Base-by-base conservation (phyloP, 1,284 basidiomycete species). In the Amylostereum chailletii region DNA sequence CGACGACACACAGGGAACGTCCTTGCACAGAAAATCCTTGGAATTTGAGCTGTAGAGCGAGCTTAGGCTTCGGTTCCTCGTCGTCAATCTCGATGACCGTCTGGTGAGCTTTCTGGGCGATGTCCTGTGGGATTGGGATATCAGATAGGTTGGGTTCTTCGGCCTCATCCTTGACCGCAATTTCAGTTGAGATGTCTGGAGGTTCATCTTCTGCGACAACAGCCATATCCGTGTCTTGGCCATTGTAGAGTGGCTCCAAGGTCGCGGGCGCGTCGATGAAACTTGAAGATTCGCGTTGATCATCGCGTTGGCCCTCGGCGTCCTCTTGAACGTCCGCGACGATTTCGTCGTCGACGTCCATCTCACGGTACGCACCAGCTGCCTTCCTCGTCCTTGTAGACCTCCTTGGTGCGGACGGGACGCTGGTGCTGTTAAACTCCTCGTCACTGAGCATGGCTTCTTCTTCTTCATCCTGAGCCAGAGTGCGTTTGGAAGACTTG, bases 1-100 rank as follows among this genome's bases (percentile, higher is more conserved):
- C 79, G 30, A 90, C 81, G 30, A 90, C 74, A 58, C 84, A 89
- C 27, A 90, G 71, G 61, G 83, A 88, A 46, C 77, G 76, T 0
- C 79, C 81, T 50, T 75, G 75, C 49, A 87, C 80, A 47, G 65
- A 71, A 62, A 87, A 87, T 9, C 81, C 81, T 55, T 77, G 74
- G 54, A 85, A 89, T 50, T 65, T 72, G 27, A 90, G 72, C 49
- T 76, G 73, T 42, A 90, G 67, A 27, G 74, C 58, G 1, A 83
- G 82, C 58, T 90, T 90, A 7, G 80, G 82, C 56, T 88, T 87
- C 55, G 74, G 71, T 57, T 85, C 83, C 1, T 52, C 55, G 29
- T 58, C 60, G n/a, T 61, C 60, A 33, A 57, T 56, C 4, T 58
- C 59, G 34, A 63, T 54, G n/a, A 51, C 48, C 34, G 57, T 54